These are phyloP conservation scores for Polytrichum commune DNA, from an alignment of 225 moss, liverwort and hornwort genomes.

Conservation along the genomic window DNA sequence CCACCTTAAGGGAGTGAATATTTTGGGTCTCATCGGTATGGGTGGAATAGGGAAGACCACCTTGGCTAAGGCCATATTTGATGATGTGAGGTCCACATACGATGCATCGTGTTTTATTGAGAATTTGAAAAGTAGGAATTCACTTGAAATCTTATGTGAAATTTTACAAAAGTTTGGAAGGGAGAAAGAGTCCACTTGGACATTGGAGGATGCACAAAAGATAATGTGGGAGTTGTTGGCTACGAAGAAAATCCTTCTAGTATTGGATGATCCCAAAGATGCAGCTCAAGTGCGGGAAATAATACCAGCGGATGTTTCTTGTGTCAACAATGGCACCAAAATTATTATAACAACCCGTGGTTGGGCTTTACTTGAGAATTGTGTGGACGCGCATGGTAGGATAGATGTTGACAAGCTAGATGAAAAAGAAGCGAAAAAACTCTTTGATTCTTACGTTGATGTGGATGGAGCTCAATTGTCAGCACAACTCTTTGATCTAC, in stretches of 20 bases:
- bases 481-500: not conserved
- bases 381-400: not conserved
- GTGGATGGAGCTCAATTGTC: not conserved
- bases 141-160: not conserved
- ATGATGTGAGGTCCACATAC: not conserved
- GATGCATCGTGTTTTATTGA: not conserved
- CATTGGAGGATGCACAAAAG: not conserved
- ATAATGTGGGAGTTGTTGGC: not conserved
- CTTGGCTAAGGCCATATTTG: conserved; percentile 2
- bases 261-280: not conserved
- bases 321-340: not conserved
- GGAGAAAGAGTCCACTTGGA: not conserved
- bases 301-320: not conserved
- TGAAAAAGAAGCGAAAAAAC: not conserved
- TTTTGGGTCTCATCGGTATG: conserved; percentile 2
- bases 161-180: not conserved
- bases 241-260: not conserved
- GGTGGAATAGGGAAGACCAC: conserved; percentile 14
- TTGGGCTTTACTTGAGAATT: not conserved
- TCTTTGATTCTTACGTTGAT: not conserved
- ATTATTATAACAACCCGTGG: not conserved
- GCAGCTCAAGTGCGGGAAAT: not conserved
- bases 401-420: not conserved
- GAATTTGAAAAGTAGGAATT: not conserved
- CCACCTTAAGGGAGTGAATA: not conserved